phyloP scores from a whole-genome alignment of 768 basidiomycete genomes.

The Solioccasus polychromus region DNA sequence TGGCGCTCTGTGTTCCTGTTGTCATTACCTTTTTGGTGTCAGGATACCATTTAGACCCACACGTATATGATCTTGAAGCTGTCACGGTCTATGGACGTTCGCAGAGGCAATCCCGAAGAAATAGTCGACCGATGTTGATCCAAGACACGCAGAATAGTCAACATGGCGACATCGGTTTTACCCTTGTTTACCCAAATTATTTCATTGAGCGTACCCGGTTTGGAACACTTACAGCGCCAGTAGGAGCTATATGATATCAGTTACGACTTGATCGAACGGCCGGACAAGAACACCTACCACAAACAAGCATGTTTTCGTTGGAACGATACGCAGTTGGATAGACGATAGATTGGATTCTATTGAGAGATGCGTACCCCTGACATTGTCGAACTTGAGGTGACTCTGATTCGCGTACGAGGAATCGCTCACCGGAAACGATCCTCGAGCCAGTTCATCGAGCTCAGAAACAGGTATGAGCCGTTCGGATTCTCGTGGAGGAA shows the following conservation, averaged over 20 bases:
- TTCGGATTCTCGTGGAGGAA: constrained; percentile 73
- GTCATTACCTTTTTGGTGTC: not conserved
- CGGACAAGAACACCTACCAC: constrained; percentile 21
- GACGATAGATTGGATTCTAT: constrained; percentile 94
- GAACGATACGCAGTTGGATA: constrained; percentile 91
- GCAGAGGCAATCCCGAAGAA: constrained; percentile 31
- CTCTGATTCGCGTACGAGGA: not conserved
- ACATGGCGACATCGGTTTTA: constrained; percentile 98
- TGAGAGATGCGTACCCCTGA: constrained; percentile 83
- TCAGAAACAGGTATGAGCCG: constrained; percentile 67
- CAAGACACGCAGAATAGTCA: constrained; percentile 86
- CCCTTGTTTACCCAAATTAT: constrained; percentile 51
- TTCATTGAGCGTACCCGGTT: not conserved
- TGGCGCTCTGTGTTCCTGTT: constrained; percentile 61
- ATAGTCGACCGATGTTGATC: constrained; percentile 56
- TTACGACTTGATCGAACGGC: not conserved
- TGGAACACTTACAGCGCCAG: constrained; percentile 77
- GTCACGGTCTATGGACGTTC: constrained; percentile 57
- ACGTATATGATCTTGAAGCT: constrained; percentile 98
- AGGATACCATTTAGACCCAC: constrained; percentile 38
- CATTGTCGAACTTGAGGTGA: not conserved
- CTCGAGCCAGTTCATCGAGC: constrained; percentile 71
- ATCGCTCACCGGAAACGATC: constrained; percentile 75
- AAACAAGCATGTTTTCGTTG: constrained; percentile 92
- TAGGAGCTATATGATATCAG: constrained; percentile 64